Base-by-base conservation (phyloP, 2,329 filamentous ascomycete species). In the Nothophaeocryptopus gaeumannii region DNA sequence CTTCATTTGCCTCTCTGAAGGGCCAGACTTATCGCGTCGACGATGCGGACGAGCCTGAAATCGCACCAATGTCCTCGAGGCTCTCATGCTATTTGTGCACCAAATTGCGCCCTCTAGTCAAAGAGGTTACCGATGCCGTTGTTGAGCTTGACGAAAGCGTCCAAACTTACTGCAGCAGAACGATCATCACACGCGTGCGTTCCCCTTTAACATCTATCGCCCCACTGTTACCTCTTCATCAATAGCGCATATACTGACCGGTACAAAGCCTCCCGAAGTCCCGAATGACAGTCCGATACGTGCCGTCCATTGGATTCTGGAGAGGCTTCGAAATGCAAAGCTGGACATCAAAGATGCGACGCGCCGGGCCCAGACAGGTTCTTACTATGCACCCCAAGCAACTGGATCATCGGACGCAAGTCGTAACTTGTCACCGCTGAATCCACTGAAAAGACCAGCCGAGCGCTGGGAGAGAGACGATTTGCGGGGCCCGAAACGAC, bases 1-100 rank as follows among this genome's bases (percentile, higher is more conserved):
- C 62, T 3, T 61, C 63, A 2, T 63, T 66, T 39, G 57, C 62
- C 14, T 44, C 54, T 1, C 51, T 66, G 33, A 47, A 57, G 29
- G 51, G 60, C 31, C 59, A 60, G 16, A 37, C 55, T 13, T 14
- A 36, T 40, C 45, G 51, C 20, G 29, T 42, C 14, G 52, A 60
- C 13, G 58, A 58, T 41, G 39, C 48, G 31, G 56, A 56, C 33
- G 52, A 47, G 8, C 50, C 52, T 13, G 60, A 55, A 35, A 55
- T 56, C 29, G 53, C 55, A 8, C 43, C 58, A 20, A 56, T 56
- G 50, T 49, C 57, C n/a, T 42, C 51, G 5, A 47, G 53, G 2
- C 40, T 58, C 12, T 45, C 59, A 14, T 65, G 63, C 49, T 44
- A 48, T n/a, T 20, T 43, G 5, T 65, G 63, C 47, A 50, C 48